Base-by-base conservation (phyloP, 2,329 filamentous ascomycete species). In the Phyllosticta paracitricarpa region DNA sequence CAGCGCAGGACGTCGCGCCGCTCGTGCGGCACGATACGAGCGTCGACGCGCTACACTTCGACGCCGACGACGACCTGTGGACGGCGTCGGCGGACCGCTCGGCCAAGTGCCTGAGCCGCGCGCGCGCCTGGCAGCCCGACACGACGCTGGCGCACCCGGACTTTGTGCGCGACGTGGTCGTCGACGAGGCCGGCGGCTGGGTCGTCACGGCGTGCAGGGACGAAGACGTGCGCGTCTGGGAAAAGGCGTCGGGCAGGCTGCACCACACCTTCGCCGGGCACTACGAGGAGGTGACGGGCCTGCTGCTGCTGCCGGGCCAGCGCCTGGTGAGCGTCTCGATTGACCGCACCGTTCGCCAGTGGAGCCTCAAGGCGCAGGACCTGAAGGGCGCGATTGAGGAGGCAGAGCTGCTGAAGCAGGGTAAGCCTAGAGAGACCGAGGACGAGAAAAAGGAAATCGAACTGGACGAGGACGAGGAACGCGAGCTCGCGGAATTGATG, bases 51-150 rank as follows among this genome's bases (percentile, higher is more conserved):
- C 76, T 97, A 14, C 77, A 83, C 22, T 96, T 96, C 67, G 88
- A 91, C 65, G 74, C 75, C 4, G 83, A 85, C 55, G 85, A 82
- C 33, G 89, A 97, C 67, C 76, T 97, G 14, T 97, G 91, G 91
- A 97, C 93, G 7, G 89, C 92, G 5, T 96, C 91, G 63, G 91
- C 91, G 4, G 94, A 99, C 72, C 94, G 91, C 67, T 91, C 88
- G 0, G 86, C 86, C 1, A 94, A 93, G 72, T 92, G 90, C 67
- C 81, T 97, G 8, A 81, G 86, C 1, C 81, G 91, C 58, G 77
- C 81, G 25, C 84, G 82, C 54, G 80, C 80, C 19, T 97, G 91
- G 81, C 82, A 82, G 54, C 76, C 83, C 3, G 90, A 93, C 63
- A 87, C 92, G 60, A 82, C 77, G 4, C 83, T 96, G 63, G 75